Base-by-base conservation (phyloP, 2,329 filamentous ascomycete genomes). In the Plenodomus tracheiphilus region DNA sequence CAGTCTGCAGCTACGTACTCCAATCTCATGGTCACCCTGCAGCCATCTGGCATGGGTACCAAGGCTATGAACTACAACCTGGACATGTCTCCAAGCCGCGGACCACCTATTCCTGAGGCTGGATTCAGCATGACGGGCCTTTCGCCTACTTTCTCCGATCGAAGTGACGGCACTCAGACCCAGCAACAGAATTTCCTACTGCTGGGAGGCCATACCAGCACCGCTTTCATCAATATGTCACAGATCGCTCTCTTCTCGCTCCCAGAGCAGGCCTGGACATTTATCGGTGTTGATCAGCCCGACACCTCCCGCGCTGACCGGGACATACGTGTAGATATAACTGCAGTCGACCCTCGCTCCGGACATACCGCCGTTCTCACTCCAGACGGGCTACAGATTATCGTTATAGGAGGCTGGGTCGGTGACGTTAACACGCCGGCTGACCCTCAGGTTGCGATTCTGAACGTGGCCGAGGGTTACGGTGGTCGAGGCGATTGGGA, bases 181-280 rank as follows among this genome's bases (percentile, higher is more conserved):
- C 87, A 91, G 65, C 85, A 92, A 66, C 85, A 87, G 54, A 86
- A 86, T 60, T 93, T 90, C 58, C 83, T 96, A 11, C 75, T 97
- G 18, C 76, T 97, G 15, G 93, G 92, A 35, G 93, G 93, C 0
- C 91, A 97, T 68, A 96, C 91, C 0, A 79, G 84, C 59, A 73
- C 78, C 15, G 92, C 91, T 0, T 97, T 96, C 67, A 86, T 97
- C 74, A 96, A 97, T 70, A 97, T 96, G 87, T 95, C 90, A 47
- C 89, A 91, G 37, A 84, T 93, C 1, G 93, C 91, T 0, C 77
- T 97, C 1, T 96, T 92, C 79, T 92, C 85, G 45, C 77, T 97
- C 6, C 93, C 93, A 0, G 88, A 95, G 63, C 85, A 91, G 65
- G 86, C 83, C 44, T 97, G 93, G 93, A 87, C 84, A 21, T 97